Conservation (phyloP, 179 eudicot species). For the Vitellaria paradoxa region DNA sequence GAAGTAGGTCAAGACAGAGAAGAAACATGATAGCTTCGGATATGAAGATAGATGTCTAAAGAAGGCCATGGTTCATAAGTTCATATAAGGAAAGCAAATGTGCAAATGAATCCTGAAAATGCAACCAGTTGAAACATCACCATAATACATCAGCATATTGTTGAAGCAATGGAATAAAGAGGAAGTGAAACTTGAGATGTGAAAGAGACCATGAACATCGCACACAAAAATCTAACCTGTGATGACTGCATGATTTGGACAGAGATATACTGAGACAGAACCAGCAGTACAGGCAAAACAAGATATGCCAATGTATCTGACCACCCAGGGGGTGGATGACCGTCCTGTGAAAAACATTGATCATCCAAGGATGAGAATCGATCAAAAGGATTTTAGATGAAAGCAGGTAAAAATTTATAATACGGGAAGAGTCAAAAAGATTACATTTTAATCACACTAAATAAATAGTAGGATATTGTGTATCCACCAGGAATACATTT, state of each 20-base stretch:
- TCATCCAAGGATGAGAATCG: constrained; percentile 4
- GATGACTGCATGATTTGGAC: constrained; percentile 94
- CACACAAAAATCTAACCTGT: constrained; percentile 50
- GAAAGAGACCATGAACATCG: not conserved
- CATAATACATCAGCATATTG: not conserved
- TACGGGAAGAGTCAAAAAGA: not conserved
- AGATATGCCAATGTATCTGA: constrained; percentile 91
- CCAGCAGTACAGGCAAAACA: constrained; percentile 77
- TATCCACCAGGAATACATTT: not conserved
- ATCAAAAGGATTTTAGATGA: not conserved
- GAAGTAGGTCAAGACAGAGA: not conserved
- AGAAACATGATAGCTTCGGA: not conserved
- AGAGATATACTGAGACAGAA: constrained; percentile 77
- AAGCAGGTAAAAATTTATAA: not conserved
- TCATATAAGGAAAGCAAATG: not conserved
- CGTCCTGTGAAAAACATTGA: constrained; percentile 56
- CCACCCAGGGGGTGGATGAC: constrained; percentile 99
- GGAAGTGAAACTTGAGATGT: not conserved
- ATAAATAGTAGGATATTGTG: not conserved
- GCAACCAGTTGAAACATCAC: not conserved
- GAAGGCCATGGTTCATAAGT: not conserved
- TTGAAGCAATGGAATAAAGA: not conserved
- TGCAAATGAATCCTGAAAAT: not conserved
- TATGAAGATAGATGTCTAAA: not conserved
- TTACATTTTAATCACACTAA: not conserved